phyloP scores from a whole-genome alignment of 2,329 filamentous ascomycete species.

The Ophiostoma novo-ulmi region DNA sequence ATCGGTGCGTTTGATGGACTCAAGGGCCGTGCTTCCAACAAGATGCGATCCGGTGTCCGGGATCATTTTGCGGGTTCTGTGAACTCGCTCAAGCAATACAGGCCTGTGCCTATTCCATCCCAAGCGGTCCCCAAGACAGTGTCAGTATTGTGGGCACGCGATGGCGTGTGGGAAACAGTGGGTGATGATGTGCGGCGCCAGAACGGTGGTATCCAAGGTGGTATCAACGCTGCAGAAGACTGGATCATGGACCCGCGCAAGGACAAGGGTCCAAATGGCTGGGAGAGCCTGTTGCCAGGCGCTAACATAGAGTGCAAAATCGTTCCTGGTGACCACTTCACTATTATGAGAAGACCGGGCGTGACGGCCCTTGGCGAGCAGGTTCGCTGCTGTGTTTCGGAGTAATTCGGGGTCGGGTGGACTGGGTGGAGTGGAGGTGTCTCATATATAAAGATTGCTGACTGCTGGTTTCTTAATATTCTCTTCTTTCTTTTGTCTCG shows the following conservation, averaged over 20 bases:
- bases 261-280: conserved; percentile 65
- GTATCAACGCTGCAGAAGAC: conserved; percentile 50
- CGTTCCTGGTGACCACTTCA: conserved; percentile 70
- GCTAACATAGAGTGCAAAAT: conserved; percentile 59
- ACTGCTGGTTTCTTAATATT: not conserved
- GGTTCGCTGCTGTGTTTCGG: conserved; percentile 1
- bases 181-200: conserved; percentile 66
- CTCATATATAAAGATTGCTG: not conserved
- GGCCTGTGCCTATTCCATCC: conserved; percentile 57
- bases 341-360: conserved; percentile 64
- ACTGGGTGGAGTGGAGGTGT: not conserved
- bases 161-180: conserved; percentile 22
- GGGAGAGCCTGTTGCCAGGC: conserved; percentile 59
- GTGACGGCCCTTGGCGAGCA: not conserved
- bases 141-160: conserved; percentile 54
- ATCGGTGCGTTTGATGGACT: conserved; percentile 41
- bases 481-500: not conserved
- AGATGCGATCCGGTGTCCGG: conserved; percentile 66
- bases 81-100: conserved; percentile 63
- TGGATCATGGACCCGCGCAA: conserved; percentile 64
- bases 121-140: conserved; percentile 56
- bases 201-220: conserved; percentile 30
- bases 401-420: not conserved
- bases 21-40: conserved; percentile 33
- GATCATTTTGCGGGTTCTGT: conserved; percentile 68